A percentile compares a stretch with the other conserved stretches of the same genome.
phyloP scores from a whole-genome alignment of 2,329 filamentous ascomycete genomes.

The Alternaria viburni region DNA sequence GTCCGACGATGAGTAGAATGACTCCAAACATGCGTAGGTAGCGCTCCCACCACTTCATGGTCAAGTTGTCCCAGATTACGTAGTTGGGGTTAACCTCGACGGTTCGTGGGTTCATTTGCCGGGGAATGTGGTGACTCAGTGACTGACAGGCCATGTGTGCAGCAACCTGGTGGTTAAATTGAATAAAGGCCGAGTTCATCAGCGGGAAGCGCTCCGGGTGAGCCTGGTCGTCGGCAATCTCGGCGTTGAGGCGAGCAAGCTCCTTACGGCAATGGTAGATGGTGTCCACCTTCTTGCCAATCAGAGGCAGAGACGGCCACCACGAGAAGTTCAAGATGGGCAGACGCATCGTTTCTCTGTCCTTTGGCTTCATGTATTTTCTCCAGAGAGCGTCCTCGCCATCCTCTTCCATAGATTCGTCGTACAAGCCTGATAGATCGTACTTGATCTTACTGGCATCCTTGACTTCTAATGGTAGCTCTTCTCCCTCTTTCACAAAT shows the following conservation, averaged over 20 bases:
- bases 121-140: slow-evolving; percentile 86
- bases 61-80: slow-evolving; percentile 97
- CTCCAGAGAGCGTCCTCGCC: slow-evolving; percentile 69
- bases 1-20: slow-evolving; percentile 68
- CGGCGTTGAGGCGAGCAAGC: slow-evolving; percentile 83
- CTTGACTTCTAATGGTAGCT: slow-evolving; percentile 40
- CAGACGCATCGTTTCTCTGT: slow-evolving; percentile 84
- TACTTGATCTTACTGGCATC: slow-evolving; percentile 38
- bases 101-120: slow-evolving; percentile 88
- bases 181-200: slow-evolving; percentile 97
- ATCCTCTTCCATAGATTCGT: slow-evolving; percentile 40
- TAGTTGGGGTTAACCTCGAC: slow-evolving; percentile 95
- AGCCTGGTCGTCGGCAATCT: slow-evolving; percentile 89
- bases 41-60: slow-evolving; percentile 89
- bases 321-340: slow-evolving; percentile 63
- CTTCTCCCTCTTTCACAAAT: slow-evolving; percentile 47
- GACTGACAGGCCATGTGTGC: slow-evolving; percentile 98
- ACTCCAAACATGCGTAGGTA: slow-evolving; percentile 76
- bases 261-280: slow-evolving; percentile 91
- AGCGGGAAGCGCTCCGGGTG: slow-evolving; percentile 84
- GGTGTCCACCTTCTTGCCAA: slow-evolving; percentile 91
- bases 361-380: slow-evolving; percentile 78
- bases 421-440: slow-evolving; percentile 37
- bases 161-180: slow-evolving; percentile 97
- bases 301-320: slow-evolving; percentile 77